Evolutionary conservation across 176 grass and related monocot species (phyloP), one percentile per base, ranked within the genome.

Genomic region (Puya raimondii): DNA sequence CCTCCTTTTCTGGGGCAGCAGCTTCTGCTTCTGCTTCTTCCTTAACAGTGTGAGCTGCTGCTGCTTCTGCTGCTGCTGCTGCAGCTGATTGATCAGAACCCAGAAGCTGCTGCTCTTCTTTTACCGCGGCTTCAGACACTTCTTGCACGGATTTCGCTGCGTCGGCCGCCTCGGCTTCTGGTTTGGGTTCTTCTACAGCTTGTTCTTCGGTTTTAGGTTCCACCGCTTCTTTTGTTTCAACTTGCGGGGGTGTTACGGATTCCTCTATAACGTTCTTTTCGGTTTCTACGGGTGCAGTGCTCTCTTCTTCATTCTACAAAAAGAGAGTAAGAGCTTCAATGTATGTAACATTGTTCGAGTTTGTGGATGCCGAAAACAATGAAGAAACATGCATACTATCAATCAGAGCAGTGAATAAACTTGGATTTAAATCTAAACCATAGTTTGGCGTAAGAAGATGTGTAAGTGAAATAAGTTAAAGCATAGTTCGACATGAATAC

Each of bases 241-340:
- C 67, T 18, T 13, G 4, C 58, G 70, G 20, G 12, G 64, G 12
- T 51, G 9, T 22, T n/a, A 67, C 53, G 7, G 79, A 42, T 69
- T 81, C 72, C 33, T 47, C 27, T 15, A 47, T 48, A 2, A 12
- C 27, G n/a, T 51, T 65, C 70, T 63, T 73, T 21, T 65, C 72
- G 23, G 57, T 61, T 17, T 51, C 64, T 3, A 64, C 20, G 68
- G 47, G 15, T 18, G 12, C 72, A 8, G 73, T 66, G 47, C 14
- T 49, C 49, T 75, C 72, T 53, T 49, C 57, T 53, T 49, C 57
- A n/a, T 75, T 63, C 79, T 81, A 49, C 22, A 14, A 73, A 74
- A 67, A 14, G 18, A 14, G 18, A 2, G 13, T 61, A 1, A 61
- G 0, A 22, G 5, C 10, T 61, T 59, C 15, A 58, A 17, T 61